These are phyloP conservation scores for Sisymbrium altissimum DNA, from an alignment of 345 rosid species.

Conservation along the genomic window DNA sequence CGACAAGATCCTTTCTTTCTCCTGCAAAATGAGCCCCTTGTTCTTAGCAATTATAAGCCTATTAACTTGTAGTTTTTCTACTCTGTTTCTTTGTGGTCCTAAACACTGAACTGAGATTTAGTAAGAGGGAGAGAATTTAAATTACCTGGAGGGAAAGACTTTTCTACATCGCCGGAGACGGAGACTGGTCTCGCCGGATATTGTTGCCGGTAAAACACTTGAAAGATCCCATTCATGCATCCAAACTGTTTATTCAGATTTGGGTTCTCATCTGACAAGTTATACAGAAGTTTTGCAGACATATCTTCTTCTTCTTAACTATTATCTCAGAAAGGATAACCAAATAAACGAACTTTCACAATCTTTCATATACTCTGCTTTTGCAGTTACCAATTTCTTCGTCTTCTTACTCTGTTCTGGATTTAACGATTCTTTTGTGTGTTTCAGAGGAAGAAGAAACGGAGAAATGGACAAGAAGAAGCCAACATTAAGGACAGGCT, in stretches of 20 bases:
- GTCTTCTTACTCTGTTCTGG: slow-evolving; percentile 7
- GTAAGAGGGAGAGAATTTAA: slow-evolving; percentile 15
- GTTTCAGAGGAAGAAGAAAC: slow-evolving; percentile 25
- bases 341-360: neutral
- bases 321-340: neutral
- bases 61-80: slow-evolving; percentile 1
- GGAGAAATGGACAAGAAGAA: slow-evolving; percentile 30
- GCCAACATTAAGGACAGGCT: slow-evolving; percentile 26
- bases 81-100: slow-evolving; percentile 22
- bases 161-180: slow-evolving; percentile 17
- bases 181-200: slow-evolving; percentile 33
- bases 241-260: slow-evolving; percentile 79
- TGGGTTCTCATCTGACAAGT: slow-evolving; percentile 65
- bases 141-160: slow-evolving; percentile 30
- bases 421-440: neutral
- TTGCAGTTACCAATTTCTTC: slow-evolving; percentile 3
- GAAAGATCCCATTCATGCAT: slow-evolving; percentile 84
- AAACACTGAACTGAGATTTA: slow-evolving; percentile 12
- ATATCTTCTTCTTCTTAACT: slow-evolving; percentile 34
- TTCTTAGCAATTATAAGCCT: slow-evolving; percentile 10
- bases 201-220: slow-evolving; percentile 66
- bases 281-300: slow-evolving; percentile 60
- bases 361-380: neutral
- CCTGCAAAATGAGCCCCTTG: slow-evolving; percentile 37
- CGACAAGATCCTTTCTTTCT: slow-evolving; percentile 37